Evolutionary conservation across 768 basidiomycete genomes (phyloP).

Genomic region (Boletus rex-veris): DNA sequence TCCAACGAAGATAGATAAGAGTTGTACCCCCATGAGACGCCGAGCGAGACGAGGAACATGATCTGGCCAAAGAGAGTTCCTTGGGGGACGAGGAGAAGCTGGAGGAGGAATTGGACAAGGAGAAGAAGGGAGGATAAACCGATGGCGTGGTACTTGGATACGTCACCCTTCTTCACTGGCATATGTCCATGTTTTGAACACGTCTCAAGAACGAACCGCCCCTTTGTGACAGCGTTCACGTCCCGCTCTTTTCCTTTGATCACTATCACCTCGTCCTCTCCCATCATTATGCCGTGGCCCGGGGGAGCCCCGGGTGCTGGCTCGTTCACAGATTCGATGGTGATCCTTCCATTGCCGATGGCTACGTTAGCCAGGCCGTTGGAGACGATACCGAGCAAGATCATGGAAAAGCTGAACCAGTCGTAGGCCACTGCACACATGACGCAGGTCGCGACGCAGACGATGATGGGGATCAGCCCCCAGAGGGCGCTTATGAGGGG

Average conservation of each 20-base stretch:
- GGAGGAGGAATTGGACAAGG: slow-evolving; percentile 28
- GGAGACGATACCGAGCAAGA: slow-evolving; percentile 32
- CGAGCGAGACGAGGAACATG: slow-evolving; percentile 31
- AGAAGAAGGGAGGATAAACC: slow-evolving; percentile 27
- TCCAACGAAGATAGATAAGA: slow-evolving; percentile 35
- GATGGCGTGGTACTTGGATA: slow-evolving; percentile 6
- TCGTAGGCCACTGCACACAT: slow-evolving; percentile 21
- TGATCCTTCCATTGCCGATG: slow-evolving; percentile 24
- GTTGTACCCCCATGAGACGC: slow-evolving; percentile 33
- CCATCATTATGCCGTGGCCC: slow-evolving; percentile 29
- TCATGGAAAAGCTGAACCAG: slow-evolving; percentile 31
- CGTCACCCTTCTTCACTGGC: too few relatives aligned
- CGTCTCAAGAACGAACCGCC: slow-evolving; percentile 22
- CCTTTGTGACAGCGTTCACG: slow-evolving; percentile 30
- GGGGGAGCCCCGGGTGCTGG: slow-evolving; percentile 20
- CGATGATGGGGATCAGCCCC: slow-evolving; percentile 21
- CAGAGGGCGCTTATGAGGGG: slow-evolving; percentile 8
- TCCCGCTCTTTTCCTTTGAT: slow-evolving; percentile 25
- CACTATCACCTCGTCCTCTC: slow-evolving; percentile 20
- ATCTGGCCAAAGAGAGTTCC: slow-evolving; percentile 33
- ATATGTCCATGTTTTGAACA: not conserved
- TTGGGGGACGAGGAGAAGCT: slow-evolving; percentile 33
- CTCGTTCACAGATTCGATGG: slow-evolving; percentile 5
- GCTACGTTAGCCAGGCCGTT: slow-evolving; percentile 25
- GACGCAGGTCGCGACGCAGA: slow-evolving; percentile 22